A percentile compares a stretch with the other conserved stretches of the same genome.
phyloP scores from a whole-genome alignment of 176 grass and related monocot genomes.

The Oryza meridionalis region DNA sequence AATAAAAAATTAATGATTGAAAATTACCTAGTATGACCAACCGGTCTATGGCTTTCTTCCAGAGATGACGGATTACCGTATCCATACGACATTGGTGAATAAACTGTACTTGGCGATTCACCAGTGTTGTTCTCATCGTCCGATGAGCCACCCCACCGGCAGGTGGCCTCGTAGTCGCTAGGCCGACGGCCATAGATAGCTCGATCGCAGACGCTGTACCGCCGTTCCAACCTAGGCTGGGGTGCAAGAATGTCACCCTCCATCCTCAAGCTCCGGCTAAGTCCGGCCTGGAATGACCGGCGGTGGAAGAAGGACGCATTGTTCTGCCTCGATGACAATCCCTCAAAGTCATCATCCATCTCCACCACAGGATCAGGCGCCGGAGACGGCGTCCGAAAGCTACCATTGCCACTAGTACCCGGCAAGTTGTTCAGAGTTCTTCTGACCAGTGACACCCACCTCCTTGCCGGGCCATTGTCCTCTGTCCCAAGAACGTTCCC shows the following conservation, averaged over 20 bases:
- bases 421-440: conserved; percentile 86
- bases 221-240: conserved; percentile 85
- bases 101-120: conserved; percentile 82
- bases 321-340: conserved; percentile 58
- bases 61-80: conserved; percentile 59
- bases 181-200: conserved; percentile 75
- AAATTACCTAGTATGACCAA: conserved; percentile 66
- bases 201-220: conserved; percentile 87
- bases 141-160: conserved; percentile 72
- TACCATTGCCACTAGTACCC: conserved; percentile 67
- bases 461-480: conserved; percentile 93
- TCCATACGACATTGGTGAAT: conserved; percentile 85
- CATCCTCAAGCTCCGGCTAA: conserved; percentile 84
- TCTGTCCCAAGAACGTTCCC: conserved; percentile 98
- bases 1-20: background rate
- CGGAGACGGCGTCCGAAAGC: conserved; percentile 87
- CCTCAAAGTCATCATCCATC: conserved; percentile 90
- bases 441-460: conserved; percentile 88
- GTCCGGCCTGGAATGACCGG: conserved; percentile 81
- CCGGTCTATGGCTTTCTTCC: conserved; percentile 65
- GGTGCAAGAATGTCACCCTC: conserved; percentile 74
- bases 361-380: conserved; percentile 75
- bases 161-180: conserved; percentile 83
- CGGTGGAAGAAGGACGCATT: conserved; percentile 74
- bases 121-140: conserved; percentile 83